Base-by-base conservation (phyloP, 495 filamentous ascomycete species). In the Xylona heveae region DNA sequence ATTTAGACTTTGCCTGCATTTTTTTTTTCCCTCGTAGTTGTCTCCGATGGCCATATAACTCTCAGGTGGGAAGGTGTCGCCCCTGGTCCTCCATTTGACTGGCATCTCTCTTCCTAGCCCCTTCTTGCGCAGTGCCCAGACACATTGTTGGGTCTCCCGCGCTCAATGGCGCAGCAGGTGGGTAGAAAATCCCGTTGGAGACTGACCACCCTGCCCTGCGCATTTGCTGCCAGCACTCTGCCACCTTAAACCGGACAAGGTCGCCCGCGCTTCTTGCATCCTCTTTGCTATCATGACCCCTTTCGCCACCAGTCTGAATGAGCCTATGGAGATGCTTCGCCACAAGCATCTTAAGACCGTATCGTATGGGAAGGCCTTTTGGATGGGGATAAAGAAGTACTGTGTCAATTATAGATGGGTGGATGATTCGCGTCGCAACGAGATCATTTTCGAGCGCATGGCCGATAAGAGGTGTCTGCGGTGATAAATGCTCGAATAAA, bases 361-460 rank as follows among this genome's bases (percentile, higher is more conserved):
- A 61, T 19, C 90, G 71, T 28, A 68, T 53, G 0, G 88, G 88
- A 2, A 93, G 55, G 9, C 81, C 79, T 2, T 55, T 54, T 13
- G 53, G 65, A 41, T 88, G 77, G 0, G 83, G 83, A 47, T 66
- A 97, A 0, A 93, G 64, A 0, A 94, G 52, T 15, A 78, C 66
- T 2, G 83, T 92, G 52, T 99, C 88, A 41, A 95, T 63, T 28
- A 94, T 61, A 1, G 64, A 73, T 0, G 73, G 76, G 43, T 97
- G 88, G 28, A 90, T 71, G 26, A 97, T 60, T 8, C 88, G 71
- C 28, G 71, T 55, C 9, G 70, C 64, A 46, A 88, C 88, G 15
- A 97, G 62, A 45, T 97, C 88, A 46, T 97, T 97, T 44, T 95
- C 88, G 6, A 95, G 68, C 4, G 79, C 84, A 50, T 97, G 88